These are phyloP conservation scores for Eurotiales sp. DNA, from an alignment of 2,329 filamentous ascomycete species.

Conservation along the genomic window DNA sequence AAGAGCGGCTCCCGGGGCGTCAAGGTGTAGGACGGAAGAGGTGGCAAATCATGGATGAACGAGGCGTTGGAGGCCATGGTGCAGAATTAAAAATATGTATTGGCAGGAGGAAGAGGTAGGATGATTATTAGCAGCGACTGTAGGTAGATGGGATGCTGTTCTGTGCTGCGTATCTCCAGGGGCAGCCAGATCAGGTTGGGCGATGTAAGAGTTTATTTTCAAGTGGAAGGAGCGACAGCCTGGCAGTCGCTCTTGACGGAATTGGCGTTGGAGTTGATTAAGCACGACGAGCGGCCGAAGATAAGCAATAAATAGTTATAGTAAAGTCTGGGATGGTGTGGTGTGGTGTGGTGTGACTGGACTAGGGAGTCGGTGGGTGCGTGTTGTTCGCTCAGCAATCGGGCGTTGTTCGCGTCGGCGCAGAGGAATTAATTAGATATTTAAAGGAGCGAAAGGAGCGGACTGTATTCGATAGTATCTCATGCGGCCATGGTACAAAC, in stretches of 20 bases:
- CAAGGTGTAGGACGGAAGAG: constrained; percentile 77
- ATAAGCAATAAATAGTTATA: background rate
- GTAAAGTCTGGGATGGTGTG: background rate
- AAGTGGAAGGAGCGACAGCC: constrained; percentile 7
- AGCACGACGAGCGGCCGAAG: too few species aligned
- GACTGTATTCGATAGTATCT: background rate
- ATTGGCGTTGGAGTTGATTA: background rate
- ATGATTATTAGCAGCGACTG: background rate
- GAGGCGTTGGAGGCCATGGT: constrained; percentile 36
- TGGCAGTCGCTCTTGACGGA: background rate
- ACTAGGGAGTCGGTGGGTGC: too few species aligned
- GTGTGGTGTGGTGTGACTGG: background rate
- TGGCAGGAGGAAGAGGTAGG: background rate
- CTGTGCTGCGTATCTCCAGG: too few species aligned
- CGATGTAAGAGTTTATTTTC: background rate
- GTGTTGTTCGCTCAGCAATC: background rate
- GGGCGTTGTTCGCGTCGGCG: background rate
- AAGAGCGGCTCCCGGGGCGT: constrained; percentile 67
- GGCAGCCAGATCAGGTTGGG: too few species aligned
- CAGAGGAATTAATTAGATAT: too few species aligned
- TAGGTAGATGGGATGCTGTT: too few species aligned
- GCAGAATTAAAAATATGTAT: background rate
- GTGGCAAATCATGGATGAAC: constrained; percentile 61
- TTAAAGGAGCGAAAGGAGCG: background rate
- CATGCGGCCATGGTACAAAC: constrained; percentile 1